phyloP scores from a whole-genome alignment of 2,329 filamentous ascomycete genomes.

The Meredithiella fracta region DNA sequence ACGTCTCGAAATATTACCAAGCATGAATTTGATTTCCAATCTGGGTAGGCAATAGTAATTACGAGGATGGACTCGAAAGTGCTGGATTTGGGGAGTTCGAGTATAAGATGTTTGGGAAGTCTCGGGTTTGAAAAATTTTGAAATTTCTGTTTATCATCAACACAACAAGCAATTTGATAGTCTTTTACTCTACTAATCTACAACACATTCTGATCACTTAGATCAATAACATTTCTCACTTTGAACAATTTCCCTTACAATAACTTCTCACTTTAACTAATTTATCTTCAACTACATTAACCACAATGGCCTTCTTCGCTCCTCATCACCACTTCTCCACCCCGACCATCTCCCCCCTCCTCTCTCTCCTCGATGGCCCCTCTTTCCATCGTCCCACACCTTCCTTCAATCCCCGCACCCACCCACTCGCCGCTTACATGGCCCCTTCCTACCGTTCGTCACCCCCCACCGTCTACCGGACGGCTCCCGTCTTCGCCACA shows the following conservation, averaged over 20 bases:
- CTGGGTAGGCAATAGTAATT: neutral
- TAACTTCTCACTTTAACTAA: too few relatives aligned
- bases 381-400: neutral
- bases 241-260: too few relatives aligned
- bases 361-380: neutral
- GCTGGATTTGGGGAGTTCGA: conserved; percentile 1
- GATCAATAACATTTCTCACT: too few relatives aligned
- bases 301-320: conserved; percentile 45
- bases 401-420: conserved; percentile 19
- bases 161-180: conserved; percentile 1
- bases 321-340: conserved; percentile 21
- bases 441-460: neutral
- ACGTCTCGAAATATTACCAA: neutral
- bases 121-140: neutral
- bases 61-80: conserved; percentile 2
- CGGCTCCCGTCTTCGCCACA: neutral
- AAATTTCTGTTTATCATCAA: conserved; percentile 3
- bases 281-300: too few relatives aligned
- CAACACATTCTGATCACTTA: neutral
- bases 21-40: neutral
- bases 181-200: neutral
- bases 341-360: neutral
- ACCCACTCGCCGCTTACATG: neutral
- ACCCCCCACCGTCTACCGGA: neutral
- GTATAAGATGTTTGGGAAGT: conserved; percentile 4